Evolutionary conservation across 768 basidiomycete genomes (phyloP), one percentile per base, ranked within the genome.

Genomic region (Hypholoma fasciculare): DNA sequence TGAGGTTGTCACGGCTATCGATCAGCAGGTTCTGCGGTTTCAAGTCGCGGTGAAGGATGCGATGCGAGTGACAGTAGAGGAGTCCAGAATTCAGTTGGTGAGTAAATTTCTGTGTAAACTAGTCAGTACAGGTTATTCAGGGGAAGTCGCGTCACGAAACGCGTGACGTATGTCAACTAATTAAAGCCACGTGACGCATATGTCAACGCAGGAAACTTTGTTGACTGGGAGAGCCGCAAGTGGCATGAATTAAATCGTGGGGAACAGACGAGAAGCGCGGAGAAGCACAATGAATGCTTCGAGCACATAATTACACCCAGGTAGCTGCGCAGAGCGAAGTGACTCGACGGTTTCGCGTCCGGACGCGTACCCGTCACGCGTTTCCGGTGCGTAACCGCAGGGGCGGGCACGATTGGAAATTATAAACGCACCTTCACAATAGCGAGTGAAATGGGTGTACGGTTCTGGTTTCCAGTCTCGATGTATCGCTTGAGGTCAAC

Each of bases 1-100:
- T 98, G 54, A 98, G 83, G 70, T 97, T 96, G 62, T 92, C 87
- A 52, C 85, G 76, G 62, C 86, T 88, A 77, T 95, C 89, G 70
- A 98, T 97, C 58, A 98, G 82, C 56, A 98, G 76, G 73, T 98
- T 98, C 75, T 98, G 96, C 0, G 94, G 94, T 73, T 96, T 98
- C 63, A 98, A 81, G 73, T 98, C 96, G 49, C 96, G 88, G 69
- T 98, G 96, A n/a, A 98, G 84, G 65, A 98, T 94, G 20, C 96
- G 86, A 66, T 96, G 94, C 6, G 95, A 88, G 69, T 98, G 96
- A 73, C 96, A 96, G 74, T 94, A 97, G 61, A 94, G 82, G 23
- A 99, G 79, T 5, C 97, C 97, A 50, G 90, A 89, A 63, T 86
- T 87, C 61, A 99, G 84, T 72, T 99, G 96, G 69, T 90, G 87